Percentiles rank a stretch among this genome's conserved stretches.
Evolutionary conservation across 106 monocot species (phyloP).

Genomic region (Agapanthus africanus): DNA sequence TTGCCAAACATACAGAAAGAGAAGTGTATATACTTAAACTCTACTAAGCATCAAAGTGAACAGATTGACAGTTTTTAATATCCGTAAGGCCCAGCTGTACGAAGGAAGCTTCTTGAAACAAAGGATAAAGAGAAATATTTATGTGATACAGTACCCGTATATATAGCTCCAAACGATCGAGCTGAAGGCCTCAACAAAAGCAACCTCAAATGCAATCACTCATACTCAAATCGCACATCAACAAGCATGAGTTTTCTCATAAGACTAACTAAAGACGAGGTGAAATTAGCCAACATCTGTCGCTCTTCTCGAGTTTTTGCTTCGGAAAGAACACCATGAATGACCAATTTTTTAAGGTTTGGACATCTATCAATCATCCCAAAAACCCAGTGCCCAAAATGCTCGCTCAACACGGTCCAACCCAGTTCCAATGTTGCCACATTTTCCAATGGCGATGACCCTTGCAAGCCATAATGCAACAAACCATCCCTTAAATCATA

Average conservation of each 20-base stretch:
- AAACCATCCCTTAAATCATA: conserved; percentile 79
- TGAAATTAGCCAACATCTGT: conserved; percentile 72
- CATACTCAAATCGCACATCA: conserved; percentile 82
- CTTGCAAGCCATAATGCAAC: conserved; percentile 63
- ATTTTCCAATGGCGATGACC: conserved; percentile 53
- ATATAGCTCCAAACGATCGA: conserved; percentile 6
- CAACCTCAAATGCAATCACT: conserved; percentile 20
- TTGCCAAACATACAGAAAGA: too few relatives aligned
- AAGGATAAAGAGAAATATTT: too few relatives aligned
- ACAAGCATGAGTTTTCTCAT: conserved; percentile 78
- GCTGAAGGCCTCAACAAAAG: not conserved
- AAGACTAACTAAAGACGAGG: conserved; percentile 54
- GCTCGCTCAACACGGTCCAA: conserved; percentile 83
- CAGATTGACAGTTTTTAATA: too few relatives aligned
- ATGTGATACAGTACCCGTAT: too few relatives aligned
- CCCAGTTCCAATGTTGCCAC: conserved; percentile 78
- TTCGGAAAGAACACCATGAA: conserved; percentile 88
- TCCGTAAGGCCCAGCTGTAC: too few relatives aligned
- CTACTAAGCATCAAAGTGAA: too few relatives aligned
- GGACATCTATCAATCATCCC: conserved; percentile 91
- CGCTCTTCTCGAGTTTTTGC: conserved; percentile 91
- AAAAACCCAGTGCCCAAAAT: conserved; percentile 82
- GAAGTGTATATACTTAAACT: too few relatives aligned
- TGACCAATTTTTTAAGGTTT: conserved; percentile 71
- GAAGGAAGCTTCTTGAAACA: too few relatives aligned